Conservation (phyloP, 306 rosid genomes). For the Vicia faba region DNA sequence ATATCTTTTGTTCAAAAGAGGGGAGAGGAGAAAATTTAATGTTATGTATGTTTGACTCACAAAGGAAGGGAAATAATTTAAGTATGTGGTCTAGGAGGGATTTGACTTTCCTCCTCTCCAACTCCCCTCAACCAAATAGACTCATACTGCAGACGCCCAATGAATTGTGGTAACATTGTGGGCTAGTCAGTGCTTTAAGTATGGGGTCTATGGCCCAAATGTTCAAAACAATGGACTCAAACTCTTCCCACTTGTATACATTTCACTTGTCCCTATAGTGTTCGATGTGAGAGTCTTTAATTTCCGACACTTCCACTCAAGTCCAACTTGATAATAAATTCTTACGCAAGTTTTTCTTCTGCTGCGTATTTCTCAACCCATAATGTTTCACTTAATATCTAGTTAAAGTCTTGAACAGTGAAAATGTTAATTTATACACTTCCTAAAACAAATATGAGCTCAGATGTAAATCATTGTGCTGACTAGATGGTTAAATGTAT, state of each 20-base stretch:
- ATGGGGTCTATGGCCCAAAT: neutral
- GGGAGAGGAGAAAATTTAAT: no score
- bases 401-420: conserved; percentile 24
- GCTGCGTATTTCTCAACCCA: neutral
- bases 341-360: neutral
- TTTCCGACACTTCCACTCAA: neutral
- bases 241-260: neutral
- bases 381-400: neutral
- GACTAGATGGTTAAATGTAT: conserved; percentile 2
- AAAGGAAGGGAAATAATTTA: no score
- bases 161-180: neutral
- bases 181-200: neutral
- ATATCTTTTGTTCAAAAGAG: no score
- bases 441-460: no score
- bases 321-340: neutral
- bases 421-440: conserved; percentile 10
- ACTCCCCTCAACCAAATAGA: neutral
- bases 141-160: no score
- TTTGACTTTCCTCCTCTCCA: no score
- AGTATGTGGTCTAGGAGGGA: no score
- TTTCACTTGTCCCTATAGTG: neutral
- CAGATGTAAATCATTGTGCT: conserved; percentile 14
- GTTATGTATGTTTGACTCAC: no score
- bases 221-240: neutral
- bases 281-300: neutral